These are phyloP conservation scores for Pseudozyma tsukubaensis DNA, from an alignment of 1,284 basidiomycete genomes.

Conservation along the genomic window DNA sequence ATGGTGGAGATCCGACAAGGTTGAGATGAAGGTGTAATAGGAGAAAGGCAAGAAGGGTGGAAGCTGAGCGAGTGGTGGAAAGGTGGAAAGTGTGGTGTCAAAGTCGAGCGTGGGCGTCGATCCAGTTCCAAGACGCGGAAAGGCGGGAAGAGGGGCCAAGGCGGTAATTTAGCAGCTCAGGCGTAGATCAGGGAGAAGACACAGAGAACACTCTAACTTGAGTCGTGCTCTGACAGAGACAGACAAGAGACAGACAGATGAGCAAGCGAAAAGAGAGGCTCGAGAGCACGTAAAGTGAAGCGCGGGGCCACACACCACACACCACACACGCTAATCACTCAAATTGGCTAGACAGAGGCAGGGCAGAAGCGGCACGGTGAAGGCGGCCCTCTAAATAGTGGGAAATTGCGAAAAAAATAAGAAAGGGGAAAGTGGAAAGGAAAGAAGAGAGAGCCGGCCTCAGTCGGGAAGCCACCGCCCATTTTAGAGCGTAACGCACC, in stretches of 20 bases:
- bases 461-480: no score
- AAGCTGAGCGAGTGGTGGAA: background rate
- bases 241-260: background rate
- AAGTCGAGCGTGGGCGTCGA: conserved; percentile 4
- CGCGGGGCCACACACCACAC: background rate
- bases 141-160: background rate
- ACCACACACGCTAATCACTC: background rate
- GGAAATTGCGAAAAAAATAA: no score
- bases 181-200: background rate
- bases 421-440: no score
- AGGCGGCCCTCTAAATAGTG: no score
- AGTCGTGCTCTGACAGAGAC: background rate
- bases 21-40: conserved; percentile 1
- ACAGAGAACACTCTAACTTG: background rate
- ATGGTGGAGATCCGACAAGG: conserved; percentile 16
- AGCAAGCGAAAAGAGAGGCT: conserved; percentile 1
- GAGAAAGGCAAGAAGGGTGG: background rate
- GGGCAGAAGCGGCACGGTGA: no score
- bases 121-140: conserved; percentile 3
- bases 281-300: background rate
- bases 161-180: background rate
- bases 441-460: no score
- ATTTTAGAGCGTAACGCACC: no score
- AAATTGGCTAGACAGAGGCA: no score
- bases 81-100: background rate